Evolutionary conservation across 2,329 filamentous ascomycete species (phyloP), one percentile per base, ranked within the genome.

Genomic region (Apiospora kogelbergensis): DNA sequence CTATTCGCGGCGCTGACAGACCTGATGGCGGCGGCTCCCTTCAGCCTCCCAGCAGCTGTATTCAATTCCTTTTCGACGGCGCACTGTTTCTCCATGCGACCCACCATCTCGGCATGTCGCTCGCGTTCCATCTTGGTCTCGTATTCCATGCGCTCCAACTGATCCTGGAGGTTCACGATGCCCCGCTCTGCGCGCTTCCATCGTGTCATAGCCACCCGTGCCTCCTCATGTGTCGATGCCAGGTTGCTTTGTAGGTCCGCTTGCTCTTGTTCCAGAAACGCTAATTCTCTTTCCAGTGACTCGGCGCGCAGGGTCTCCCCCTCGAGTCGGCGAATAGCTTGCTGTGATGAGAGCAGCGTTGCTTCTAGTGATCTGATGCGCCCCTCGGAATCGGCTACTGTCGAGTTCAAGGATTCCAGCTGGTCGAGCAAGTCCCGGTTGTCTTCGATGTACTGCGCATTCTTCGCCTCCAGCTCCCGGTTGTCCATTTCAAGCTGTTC

Each of bases 151-250:
- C 88, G 88, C 77, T 97, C 95, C 22, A 98, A 85, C 80, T 98
- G 94, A 70, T 94, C 91, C 76, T 97, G 92, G 70, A 99, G 86
- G 72, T 93, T 89, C 67, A 86, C 85, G 70, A 98, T 88, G 40
- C 90, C 92, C 45, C 90, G 86, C 82, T 98, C 94, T 0, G 96
- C 94, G 75, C 92, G 90, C 81, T 90, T 92, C 92, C 94, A 98
- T 74, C 95, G 87, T 74, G 93, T 89, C 69, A 95, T 85, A 13
- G 95, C 93, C 4, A 91, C 90, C 68, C 90, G 89, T 74, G 94
- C 91, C 74, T 97, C 93, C 70, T 93, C 89, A 71, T 91, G 88
- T 24, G 90, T 92, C 10, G 85, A 82, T 13, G 86, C 82, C 63
- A 98, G 81, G 26, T 88, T 90, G 45, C 87, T 85, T 72, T 95